A percentile compares a stretch with the other conserved stretches of the same genome.
These are phyloP conservation scores for Russula vinacea DNA, from an alignment of 768 basidiomycete species.

Conservation along the genomic window DNA sequence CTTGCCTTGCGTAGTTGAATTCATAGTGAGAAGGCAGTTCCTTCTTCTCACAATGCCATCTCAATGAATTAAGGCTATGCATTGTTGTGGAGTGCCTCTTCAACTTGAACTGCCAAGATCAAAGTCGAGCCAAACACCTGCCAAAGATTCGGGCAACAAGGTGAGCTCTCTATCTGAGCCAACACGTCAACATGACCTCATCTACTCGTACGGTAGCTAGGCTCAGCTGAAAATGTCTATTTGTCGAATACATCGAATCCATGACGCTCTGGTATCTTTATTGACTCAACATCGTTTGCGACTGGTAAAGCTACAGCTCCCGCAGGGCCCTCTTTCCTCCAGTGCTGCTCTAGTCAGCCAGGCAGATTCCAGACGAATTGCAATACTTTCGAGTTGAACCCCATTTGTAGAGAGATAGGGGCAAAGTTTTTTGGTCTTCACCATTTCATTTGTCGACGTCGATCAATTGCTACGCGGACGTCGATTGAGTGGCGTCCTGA, in stretches of 20 bases:
- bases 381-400: neutral
- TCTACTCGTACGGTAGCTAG: neutral
- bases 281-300: neutral
- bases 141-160: neutral
- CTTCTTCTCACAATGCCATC: too few species aligned
- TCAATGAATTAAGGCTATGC: neutral
- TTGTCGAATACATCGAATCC: neutral
- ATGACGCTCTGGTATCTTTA: neutral
- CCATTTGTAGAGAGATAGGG: neutral
- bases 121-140: neutral
- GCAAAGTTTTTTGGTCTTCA: neutral
- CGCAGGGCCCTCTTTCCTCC: neutral
- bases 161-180: neutral
- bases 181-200: neutral
- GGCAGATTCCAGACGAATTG: neutral
- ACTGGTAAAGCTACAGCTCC: neutral
- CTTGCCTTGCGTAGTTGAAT: too few species aligned
- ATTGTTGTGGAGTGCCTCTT: neutral
- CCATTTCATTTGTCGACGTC: neutral
- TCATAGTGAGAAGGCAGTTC: too few species aligned
- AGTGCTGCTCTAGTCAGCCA: neutral
- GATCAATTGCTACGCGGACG: neutral
- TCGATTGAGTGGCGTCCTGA: neutral
- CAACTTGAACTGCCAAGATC: neutral
- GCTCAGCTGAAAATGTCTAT: neutral